Evolutionary conservation across 169 alveolate genomes (phyloP), one percentile per base, ranked within the genome.

Genomic region (Cryptosporidium bovis): DNA sequence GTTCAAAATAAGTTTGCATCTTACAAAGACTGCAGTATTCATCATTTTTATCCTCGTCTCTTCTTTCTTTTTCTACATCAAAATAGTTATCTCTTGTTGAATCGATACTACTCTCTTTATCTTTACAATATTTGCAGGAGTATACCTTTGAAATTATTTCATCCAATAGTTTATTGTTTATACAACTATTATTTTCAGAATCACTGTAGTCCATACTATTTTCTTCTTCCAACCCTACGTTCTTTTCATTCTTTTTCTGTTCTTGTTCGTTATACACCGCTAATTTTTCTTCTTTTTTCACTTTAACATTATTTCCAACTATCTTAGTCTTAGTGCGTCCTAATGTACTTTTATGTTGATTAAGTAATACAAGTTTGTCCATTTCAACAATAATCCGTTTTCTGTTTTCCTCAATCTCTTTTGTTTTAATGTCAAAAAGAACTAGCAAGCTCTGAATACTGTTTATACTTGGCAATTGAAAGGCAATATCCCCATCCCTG

Each of bases 81-180:
- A n/a, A 44, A 20, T 24, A 10, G 44, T 1, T 46, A 40, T 0
- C 51, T 5, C 13, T n/a, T 55, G 2, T 48, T 40, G 15, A 24
- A n/a, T 50, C 36, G 33, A 16, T 48, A 13, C 31, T 5, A 34
- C 29, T 33, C 3, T 51, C 56, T 1, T 29, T 27, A 16, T 51
- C 62, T 34, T 40, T 27, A 16, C 87, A 77, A 18, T 36, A 24
- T 6, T 20, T 56, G 46, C 87, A 77, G 46, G 77, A 56, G 6
- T 68, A 60, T 18, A 77, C 71, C 36, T 77, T 77, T 62, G 71
- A 55, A 44, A 77, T 40, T 1, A 60, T 60, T 10, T 77, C 71
- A 18, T 77, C 71, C 2, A 62, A 51, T 8, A 69, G 7, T 13
- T 5, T 33, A 15, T 27, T 6, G 10, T 40, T 40, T 8, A 40